Base-by-base conservation (phyloP, 2,329 filamentous ascomycete genomes). In the Neocatenulostroma microsporum region DNA sequence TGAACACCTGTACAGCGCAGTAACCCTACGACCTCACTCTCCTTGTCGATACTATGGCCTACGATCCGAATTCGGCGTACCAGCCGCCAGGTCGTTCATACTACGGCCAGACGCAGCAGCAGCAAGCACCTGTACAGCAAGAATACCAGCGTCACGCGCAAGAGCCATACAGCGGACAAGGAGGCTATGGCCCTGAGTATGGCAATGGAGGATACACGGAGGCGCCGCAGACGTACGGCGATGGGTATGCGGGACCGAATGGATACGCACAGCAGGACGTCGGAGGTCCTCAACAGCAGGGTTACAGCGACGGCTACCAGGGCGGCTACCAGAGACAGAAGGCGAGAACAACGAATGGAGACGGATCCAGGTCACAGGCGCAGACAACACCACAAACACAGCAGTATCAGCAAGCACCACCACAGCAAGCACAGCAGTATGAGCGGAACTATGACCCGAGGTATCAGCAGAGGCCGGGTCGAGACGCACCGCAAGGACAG, bases 391-490 rank as follows among this genome's bases (percentile, higher is more conserved):
- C 10, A 18, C 31, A 24, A 10, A 10, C 17, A n/a, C n/a, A n/a
- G n/a, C n/a, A n/a, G 17, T 30, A 40, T 29, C 25, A 30, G 28
- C n/a, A n/a, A n/a, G n/a, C n/a, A n/a, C n/a, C n/a, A n/a, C n/a
- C n/a, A n/a, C n/a, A n/a, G n/a, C n/a, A n/a, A n/a, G n/a, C n/a
- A n/a, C n/a, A n/a, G n/a, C n/a, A n/a, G n/a, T 21, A 35, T 26
- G 29, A 37, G 17, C 12, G 36, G 18, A 33, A 39, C 10, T 37
- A 34, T 28, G 61, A 57, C 50, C 52, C 57, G 24, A 47, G 58
- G 21, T 56, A 48, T 37, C 49, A 51, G 21, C 49, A 53, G 37
- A 25, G 35, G 31, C 34, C 37, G 8, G 33, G 36, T 18, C 34
- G 41, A 25, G 20, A 13, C 18, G 35, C 20, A 3, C 35, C 35